Conservation (phyloP, 2,329 filamentous ascomycete species). For the Diplodia scrobiculata region DNA sequence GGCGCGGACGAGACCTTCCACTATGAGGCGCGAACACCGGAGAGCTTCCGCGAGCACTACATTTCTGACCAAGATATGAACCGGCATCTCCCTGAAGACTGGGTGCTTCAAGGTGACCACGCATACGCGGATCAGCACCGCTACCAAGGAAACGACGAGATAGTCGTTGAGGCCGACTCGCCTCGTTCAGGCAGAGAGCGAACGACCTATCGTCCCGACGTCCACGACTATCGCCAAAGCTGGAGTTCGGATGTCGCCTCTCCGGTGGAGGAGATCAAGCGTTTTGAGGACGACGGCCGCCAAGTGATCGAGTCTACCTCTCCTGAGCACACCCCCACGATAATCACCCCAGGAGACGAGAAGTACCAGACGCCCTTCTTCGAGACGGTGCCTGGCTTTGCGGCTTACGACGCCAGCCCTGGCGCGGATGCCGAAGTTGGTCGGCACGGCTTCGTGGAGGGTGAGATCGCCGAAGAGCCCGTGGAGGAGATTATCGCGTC, state of each 20-base stretch:
- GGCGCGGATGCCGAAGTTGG: constrained; percentile 34
- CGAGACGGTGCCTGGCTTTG: constrained; percentile 48
- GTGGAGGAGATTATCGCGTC: constrained; percentile 49
- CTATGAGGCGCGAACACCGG: constrained; percentile 52
- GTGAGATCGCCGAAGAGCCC: constrained; percentile 52
- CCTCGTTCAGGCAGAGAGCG: constrained; percentile 38
- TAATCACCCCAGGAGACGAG: constrained; percentile 30
- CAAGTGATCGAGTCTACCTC: constrained; percentile 32
- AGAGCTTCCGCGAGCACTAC: constrained; percentile 46
- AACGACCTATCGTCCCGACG: constrained; percentile 38
- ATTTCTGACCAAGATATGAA: constrained; percentile 36
- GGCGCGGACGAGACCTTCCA: constrained; percentile 52
- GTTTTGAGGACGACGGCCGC: constrained; percentile 34
- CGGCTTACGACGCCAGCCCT: constrained; percentile 31
- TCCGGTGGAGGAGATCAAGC: constrained; percentile 35
- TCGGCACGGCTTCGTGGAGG: constrained; percentile 41
- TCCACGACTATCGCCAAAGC: constrained; percentile 29
- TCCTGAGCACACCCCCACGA: constrained; percentile 32
- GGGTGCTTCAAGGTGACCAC: constrained; percentile 12
- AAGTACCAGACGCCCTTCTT: constrained; percentile 46
- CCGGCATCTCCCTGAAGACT: constrained; percentile 21
- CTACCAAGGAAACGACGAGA: constrained; percentile 41
- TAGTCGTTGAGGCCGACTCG: constrained; percentile 45
- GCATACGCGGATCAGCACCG: background rate
- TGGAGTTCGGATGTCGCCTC: constrained; percentile 22